Base-by-base conservation (phyloP, 1,284 basidiomycete species). In the Cryptococcus wingfieldii region DNA sequence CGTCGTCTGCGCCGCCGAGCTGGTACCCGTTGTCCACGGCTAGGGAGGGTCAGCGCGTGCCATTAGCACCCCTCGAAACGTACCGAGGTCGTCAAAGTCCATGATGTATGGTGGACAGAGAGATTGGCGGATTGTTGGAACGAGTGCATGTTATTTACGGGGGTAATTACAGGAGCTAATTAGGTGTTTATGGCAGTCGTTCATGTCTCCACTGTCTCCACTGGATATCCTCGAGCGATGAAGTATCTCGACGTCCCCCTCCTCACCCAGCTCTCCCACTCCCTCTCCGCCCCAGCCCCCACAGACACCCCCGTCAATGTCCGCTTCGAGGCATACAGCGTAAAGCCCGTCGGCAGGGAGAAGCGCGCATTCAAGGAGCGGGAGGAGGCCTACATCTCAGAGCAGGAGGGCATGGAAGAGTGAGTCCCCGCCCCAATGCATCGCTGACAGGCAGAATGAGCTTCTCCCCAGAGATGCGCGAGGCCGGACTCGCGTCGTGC, bases 331-430 rank as follows among this genome's bases (percentile, higher is more conserved):
- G 93, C 92, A 0, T 98, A 98, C 80, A 92, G 89, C 66, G 95
- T 92, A 84, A 98, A 98, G 83, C 89, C 93, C 70, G 88, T 97
- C 77, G 90, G 90, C 65, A 89, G 90, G 72, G 96, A 98, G 82
- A 93, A 94, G 83, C 91, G 90, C 73, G 86, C 97, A 74, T 94
- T 93, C 82, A 93, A 90, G 73, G 82, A 86, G 14, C 86, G 98
- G 78, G 92, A 96, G 74, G 83, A 83, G 63, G 86, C 88, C 41
- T 91, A 95, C 78, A 83, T 67, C 45, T 66, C 64, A 41, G 76
- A 72, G 45, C 70, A 74, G 49, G 71, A 74, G 39, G 76, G 74
- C 53, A 70, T 75, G 66, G 75, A 76, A 38, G 75, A 75, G 72
- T 77, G 64, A 71, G 73, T 72, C 2, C n/a, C 28, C n/a, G 6